These are phyloP conservation scores for Aspergillus persii DNA, from an alignment of 2,329 filamentous ascomycete genomes.

Conservation along the genomic window DNA sequence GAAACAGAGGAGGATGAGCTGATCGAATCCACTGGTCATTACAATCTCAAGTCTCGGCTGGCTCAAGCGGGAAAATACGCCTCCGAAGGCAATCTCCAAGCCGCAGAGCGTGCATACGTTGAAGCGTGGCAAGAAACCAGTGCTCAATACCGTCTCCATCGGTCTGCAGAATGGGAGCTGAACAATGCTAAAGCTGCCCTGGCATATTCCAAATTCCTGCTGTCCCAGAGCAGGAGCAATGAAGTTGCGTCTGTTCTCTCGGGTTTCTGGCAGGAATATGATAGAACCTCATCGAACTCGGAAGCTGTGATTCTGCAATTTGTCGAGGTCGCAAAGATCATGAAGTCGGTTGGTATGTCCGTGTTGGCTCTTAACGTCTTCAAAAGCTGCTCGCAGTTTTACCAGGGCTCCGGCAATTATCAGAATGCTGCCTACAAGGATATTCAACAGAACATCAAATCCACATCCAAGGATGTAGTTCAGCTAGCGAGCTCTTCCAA, in stretches of 20 bases:
- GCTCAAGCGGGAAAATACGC: slow-evolving; percentile 39
- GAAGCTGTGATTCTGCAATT: slow-evolving; percentile 40
- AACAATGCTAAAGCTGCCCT: slow-evolving; percentile 48
- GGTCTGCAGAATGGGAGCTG: slow-evolving; percentile 47
- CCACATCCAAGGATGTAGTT: slow-evolving; percentile 45
- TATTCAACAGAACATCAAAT: slow-evolving; percentile 45
- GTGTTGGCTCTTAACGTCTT: slow-evolving; percentile 48
- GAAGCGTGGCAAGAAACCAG: slow-evolving; percentile 53
- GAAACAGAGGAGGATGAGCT: slow-evolving; percentile 42
- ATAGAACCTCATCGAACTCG: slow-evolving; percentile 41
- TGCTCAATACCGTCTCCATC: slow-evolving; percentile 44
- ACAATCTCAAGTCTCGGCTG: slow-evolving; percentile 37
- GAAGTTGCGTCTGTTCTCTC: slow-evolving; percentile 49
- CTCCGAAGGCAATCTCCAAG: slow-evolving; percentile 30
- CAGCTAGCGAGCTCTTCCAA: slow-evolving; percentile 37
- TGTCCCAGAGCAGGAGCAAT: slow-evolving; percentile 43
- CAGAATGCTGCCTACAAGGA: slow-evolving; percentile 38
- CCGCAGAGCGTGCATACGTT: slow-evolving; percentile 49
- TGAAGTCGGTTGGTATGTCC: slow-evolving; percentile 48
- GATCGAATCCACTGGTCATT: slow-evolving; percentile 24
- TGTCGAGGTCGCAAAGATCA: slow-evolving; percentile 43
- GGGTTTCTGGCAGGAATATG: slow-evolving; percentile 51
- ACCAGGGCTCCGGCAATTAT: slow-evolving; percentile 36
- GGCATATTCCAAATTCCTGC: slow-evolving; percentile 49
- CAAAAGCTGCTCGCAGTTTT: slow-evolving; percentile 41